A percentile compares a stretch with the other conserved stretches of the same genome.
phyloP scores from a whole-genome alignment of 164 flowering plant genomes.

The Berberis thunbergii region DNA sequence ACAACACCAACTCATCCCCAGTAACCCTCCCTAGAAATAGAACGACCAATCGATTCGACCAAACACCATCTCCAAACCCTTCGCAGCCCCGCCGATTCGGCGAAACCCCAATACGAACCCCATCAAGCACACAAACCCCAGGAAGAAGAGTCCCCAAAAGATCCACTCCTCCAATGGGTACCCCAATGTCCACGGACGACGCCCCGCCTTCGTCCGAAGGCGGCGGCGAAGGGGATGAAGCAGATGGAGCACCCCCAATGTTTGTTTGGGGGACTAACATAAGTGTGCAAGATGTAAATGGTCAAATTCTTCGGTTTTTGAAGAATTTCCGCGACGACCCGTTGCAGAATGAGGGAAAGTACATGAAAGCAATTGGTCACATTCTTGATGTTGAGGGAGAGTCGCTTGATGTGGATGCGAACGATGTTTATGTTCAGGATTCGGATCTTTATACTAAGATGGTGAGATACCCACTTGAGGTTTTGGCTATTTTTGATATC shows the following conservation, averaged over 20 bases:
- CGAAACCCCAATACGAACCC: constrained; percentile 37
- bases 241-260: constrained; percentile 58
- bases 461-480: constrained; percentile 93
- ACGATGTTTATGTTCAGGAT: constrained; percentile 72
- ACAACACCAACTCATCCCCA: constrained; percentile 62
- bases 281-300: constrained; percentile 85
- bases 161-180: constrained; percentile 12
- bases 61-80: constrained; percentile 25
- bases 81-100: constrained; percentile 33
- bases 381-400: constrained; percentile 79
- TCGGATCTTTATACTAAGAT: constrained; percentile 72
- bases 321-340: constrained; percentile 52
- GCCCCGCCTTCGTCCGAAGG: constrained; percentile 49
- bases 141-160: constrained; percentile 6
- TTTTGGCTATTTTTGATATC: constrained; percentile 90
- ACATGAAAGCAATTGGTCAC: constrained; percentile 48
- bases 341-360: constrained; percentile 56
- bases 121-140: constrained; percentile 17
- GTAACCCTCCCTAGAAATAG: constrained; percentile 15
- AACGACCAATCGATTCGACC: constrained; percentile 20
- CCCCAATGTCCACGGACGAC: constrained; percentile 52
- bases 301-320: constrained; percentile 64
- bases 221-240: constrained; percentile 44
- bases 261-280: constrained; percentile 97
- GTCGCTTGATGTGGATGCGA: constrained; percentile 79